A percentile compares a stretch with the other conserved stretches of the same genome.
Conservation (phyloP, 129 eudicot species). For the Silybum marianum region DNA sequence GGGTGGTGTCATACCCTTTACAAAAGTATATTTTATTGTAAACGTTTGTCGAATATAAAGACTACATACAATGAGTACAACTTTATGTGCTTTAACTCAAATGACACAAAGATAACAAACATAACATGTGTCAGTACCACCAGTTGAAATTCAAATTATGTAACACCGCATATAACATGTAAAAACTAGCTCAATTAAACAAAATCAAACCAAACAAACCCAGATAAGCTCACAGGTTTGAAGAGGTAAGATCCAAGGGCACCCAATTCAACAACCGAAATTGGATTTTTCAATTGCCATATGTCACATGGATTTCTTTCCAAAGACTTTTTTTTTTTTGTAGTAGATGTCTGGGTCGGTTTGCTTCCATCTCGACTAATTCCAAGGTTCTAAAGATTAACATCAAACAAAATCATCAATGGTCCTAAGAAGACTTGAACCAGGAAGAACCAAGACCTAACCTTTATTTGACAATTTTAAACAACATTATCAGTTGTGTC, state of each 20-base stretch:
- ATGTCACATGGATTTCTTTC: neutral
- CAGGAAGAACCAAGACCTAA: neutral
- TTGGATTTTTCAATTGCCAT: neutral
- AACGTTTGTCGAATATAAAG: too few species aligned
- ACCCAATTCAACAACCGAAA: neutral
- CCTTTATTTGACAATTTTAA: neutral
- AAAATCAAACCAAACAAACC: too few species aligned
- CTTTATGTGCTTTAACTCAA: neutral
- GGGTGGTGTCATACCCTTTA: too few species aligned
- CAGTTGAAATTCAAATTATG: neutral
- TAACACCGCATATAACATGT: neutral
- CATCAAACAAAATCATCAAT: too few species aligned
- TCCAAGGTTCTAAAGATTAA: too few species aligned
- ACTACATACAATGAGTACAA: neutral
- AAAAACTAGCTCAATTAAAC: neutral
- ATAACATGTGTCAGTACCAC: neutral
- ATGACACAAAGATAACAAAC: neutral
- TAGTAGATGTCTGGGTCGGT: neutral
- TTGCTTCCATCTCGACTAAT: too few species aligned
- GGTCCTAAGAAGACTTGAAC: neutral
- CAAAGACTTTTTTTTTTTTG: too few species aligned
- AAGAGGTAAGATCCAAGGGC: too few species aligned
- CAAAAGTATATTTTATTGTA: too few species aligned
- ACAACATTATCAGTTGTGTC: neutral
- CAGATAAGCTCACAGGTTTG: too few species aligned